Evolutionary conservation across 1,284 basidiomycete genomes (phyloP), one percentile per base, ranked within the genome.

Genomic region (Malassezia vespertilionis): DNA sequence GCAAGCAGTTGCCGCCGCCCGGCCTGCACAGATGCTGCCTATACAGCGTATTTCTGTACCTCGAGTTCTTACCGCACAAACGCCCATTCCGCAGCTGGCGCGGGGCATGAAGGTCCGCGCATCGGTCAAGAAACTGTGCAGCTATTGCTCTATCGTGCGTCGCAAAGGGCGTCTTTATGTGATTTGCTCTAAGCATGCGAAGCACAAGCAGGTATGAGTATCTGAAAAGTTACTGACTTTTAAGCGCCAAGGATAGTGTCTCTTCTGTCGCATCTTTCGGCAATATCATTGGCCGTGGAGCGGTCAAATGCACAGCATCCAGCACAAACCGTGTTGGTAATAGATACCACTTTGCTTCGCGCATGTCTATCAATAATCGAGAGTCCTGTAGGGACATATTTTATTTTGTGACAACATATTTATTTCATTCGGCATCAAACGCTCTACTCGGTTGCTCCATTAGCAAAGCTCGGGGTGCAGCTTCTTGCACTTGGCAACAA

Each of bases 71-170:
- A 18, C 44, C 47, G 38, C 24, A 22, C 18, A 53, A 50, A 37
- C 53, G 42, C 4, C 52, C 46, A 33, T 26, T 5, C 47, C 48
- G 7, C 14, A 28, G 17, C 6, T 41, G 32, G 38, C 24, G 22
- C 75, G 90, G 57, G 88, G 88, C 32, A 93, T 95, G 86, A 97
- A 96, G 77, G 90, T 97, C 46, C 81, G 90, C 52, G 84, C 84
- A 24, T 87, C 86, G 7, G 86, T 96, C 60, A 95, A 93, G 75
- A 76, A 63, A 59, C 80, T 69, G 48, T 73, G 71, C 53, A 63
- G 62, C 36, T 61, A 62, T 21, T 72, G 72, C 59, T 57, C 58
- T 15, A 60, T 68, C 42, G 72, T 72, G 2, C 53, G 65, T 40
- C 72, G 91, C 63, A 91, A 96, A 71, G 89, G 89, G 38, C 80